Evolutionary conservation across 306 rosid genomes (phyloP).

Genomic region (Quercus wislizeni): DNA sequence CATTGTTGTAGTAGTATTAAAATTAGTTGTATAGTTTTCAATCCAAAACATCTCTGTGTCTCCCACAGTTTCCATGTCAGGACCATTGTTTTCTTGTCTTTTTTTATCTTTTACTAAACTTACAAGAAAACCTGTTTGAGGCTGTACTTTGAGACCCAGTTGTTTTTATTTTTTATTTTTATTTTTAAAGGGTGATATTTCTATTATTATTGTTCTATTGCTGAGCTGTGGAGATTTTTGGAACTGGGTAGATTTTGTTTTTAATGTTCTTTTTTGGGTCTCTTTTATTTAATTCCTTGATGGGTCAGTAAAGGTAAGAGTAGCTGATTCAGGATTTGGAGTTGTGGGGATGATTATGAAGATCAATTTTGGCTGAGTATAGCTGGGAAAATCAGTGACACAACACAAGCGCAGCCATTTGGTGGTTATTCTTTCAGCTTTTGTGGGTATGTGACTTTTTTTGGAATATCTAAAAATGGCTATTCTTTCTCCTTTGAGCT

Average conservation of each 20-base stretch:
- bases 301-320: constrained; percentile 1
- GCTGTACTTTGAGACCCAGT: constrained; percentile 9
- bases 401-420: neutral
- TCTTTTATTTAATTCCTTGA: neutral
- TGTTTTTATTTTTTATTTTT: constrained; percentile 8
- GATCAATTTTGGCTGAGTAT: neutral
- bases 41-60: neutral
- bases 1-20: neutral
- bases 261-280: neutral
- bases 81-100: constrained; percentile 19
- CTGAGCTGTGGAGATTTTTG: constrained; percentile 8
- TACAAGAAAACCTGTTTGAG: neutral
- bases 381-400: constrained; percentile 14
- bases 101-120: neutral
- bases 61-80: constrained; percentile 36
- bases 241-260: constrained; percentile 4
- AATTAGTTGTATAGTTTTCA: too few species aligned
- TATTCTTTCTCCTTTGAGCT: too few species aligned
- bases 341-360: constrained; percentile 8
- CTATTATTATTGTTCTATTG: neutral
- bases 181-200: neutral
- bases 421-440: constrained; percentile 11
- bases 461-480: neutral
- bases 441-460: neutral
- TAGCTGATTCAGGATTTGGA: constrained; percentile 30